phyloP scores from a whole-genome alignment of 495 filamentous ascomycete species.

The Penicillium simplicissimum region DNA sequence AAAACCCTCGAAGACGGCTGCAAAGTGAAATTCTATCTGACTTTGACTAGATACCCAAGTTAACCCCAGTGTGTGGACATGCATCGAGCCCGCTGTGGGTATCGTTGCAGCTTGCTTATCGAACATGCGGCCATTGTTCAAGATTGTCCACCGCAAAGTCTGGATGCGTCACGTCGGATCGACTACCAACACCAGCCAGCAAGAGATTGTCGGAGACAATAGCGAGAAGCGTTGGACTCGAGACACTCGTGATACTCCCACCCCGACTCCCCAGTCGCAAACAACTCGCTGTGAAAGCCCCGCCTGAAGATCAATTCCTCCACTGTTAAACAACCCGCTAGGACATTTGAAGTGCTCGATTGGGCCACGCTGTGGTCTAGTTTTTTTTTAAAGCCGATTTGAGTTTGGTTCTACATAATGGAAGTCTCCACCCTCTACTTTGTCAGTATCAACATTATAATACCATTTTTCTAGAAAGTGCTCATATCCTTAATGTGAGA shows the following conservation, averaged over 20 bases:
- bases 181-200: constrained; percentile 13
- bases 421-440: not conserved
- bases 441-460: not conserved
- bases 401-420: not conserved
- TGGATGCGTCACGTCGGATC: constrained; percentile 17
- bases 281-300: not conserved
- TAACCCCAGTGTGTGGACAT: constrained; percentile 37
- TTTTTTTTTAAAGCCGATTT: not conserved
- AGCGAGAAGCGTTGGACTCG: constrained; percentile 19
- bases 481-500: not conserved
- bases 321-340: not conserved
- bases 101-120: constrained; percentile 38
- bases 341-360: not conserved
- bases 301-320: not conserved
- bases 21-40: not conserved
- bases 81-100: constrained; percentile 38
- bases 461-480: not conserved
- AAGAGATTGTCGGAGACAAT: constrained; percentile 9
- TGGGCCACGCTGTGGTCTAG: not conserved
- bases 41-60: constrained; percentile 31
- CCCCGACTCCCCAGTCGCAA: constrained; percentile 2
- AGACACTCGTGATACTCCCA: constrained; percentile 8
- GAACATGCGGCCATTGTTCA: constrained; percentile 39
- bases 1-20: not conserved
- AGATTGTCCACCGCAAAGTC: constrained; percentile 22